These are phyloP conservation scores for Neostapfia colusana DNA, from an alignment of 176 grass and related monocot species.

Conservation along the genomic window DNA sequence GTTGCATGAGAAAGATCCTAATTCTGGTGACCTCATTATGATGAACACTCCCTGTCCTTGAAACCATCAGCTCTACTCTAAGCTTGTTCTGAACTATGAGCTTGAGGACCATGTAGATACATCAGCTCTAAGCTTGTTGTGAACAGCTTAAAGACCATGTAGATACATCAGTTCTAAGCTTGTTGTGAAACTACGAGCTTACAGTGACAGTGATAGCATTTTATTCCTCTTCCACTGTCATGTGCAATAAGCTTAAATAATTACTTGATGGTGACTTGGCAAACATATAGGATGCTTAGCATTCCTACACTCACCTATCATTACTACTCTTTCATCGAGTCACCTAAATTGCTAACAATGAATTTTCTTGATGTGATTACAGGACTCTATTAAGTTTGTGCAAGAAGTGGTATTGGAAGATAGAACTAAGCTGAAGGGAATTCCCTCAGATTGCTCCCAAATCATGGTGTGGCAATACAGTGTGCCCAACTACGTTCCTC, in stretches of 20 bases:
- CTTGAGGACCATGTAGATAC: too few species aligned
- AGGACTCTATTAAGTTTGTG: constrained; percentile 96
- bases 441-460: constrained; percentile 75
- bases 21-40: neutral
- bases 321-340: neutral
- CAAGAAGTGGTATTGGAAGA: constrained; percentile 87
- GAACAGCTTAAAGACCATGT: neutral
- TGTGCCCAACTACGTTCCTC: constrained; percentile 35
- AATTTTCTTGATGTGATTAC: constrained; percentile 20
- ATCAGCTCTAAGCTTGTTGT: too few species aligned
- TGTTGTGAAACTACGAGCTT: constrained; percentile 21
- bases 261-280: neutral
- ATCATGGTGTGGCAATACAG: constrained; percentile 91
- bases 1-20: constrained; percentile 25
- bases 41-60: neutral
- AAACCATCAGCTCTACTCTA: too few species aligned
- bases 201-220: neutral
- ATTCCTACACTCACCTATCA: neutral
- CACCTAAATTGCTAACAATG: neutral
- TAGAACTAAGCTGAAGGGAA: constrained; percentile 71
- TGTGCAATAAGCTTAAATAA: neutral
- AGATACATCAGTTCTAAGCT: neutral
- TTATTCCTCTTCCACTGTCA: neutral
- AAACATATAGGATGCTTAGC: neutral
- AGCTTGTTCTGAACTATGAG: too few species aligned